Conservation (phyloP, 139 green algal genomes). For the Penium margaritaceum region DNA sequence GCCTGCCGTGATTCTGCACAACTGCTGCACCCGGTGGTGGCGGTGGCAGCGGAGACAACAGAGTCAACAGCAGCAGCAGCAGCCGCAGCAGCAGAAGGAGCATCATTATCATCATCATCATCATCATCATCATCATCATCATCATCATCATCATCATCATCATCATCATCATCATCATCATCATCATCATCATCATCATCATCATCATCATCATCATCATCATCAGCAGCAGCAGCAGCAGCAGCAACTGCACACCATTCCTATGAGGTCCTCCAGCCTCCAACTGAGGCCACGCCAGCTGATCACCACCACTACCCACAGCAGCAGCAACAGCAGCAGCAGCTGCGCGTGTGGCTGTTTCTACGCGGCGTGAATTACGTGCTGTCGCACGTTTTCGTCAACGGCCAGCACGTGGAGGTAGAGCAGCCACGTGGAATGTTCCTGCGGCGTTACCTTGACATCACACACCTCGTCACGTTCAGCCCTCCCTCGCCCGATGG, state of each 20-base stretch:
- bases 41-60: neutral
- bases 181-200: neutral
- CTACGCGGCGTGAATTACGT: conserved; percentile 48
- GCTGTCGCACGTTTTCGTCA: conserved; percentile 30
- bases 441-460: conserved; percentile 37
- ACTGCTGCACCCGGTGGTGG: neutral
- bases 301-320: too few species aligned
- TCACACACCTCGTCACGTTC: conserved; percentile 19
- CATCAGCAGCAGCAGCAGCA: neutral
- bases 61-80: neutral
- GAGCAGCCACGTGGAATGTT: conserved; percentile 43
- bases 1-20: neutral
- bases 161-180: neutral
- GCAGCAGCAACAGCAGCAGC: neutral
- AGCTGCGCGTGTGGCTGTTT: conserved; percentile 27
- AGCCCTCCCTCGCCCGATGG: neutral
- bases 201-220: neutral
- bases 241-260: neutral
- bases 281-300: too few species aligned
- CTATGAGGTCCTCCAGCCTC: neutral
- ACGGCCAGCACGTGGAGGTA: conserved; percentile 9
- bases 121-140: neutral
- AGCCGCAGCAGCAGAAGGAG: neutral
- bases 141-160: neutral
- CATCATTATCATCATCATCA: neutral